Base-by-base conservation (phyloP, 2,329 filamentous ascomycete genomes). In the Alternaria sp. region DNA sequence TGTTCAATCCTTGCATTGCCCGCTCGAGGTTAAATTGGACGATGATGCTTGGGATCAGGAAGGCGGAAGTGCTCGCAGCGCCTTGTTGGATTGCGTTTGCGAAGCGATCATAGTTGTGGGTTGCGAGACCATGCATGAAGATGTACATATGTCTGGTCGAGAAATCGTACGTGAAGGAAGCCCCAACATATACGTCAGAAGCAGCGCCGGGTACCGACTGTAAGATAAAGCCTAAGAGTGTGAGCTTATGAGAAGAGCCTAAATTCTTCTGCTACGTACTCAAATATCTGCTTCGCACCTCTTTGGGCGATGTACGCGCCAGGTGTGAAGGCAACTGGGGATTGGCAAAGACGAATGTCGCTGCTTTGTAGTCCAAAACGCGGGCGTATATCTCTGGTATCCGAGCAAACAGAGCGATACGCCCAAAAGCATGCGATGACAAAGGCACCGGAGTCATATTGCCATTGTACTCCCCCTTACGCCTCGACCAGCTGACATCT, bases 131-230 rank as follows among this genome's bases (percentile, higher is more conserved):
- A 25, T 70, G 68, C 40, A 70, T 63, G 36, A 70, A 73, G 23
- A 65, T 50, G 44, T 70, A 70, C 62, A 68, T 69, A 2, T 45
- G 56, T n/a, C 44, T 59, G 21, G 36, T 69, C 4, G 54, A 51
- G 44, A 73, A 69, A 13, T 68, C 62, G 49, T 70, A 69, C 1
- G 69, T 71, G 57, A 70, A 70, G 1, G 70, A 71, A 12, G 60
- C 55, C 21, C 66, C 23, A 6, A 65, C 26, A 46, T 32, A 64
- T 2, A 55, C 40, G 4, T 40, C 10, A 6, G 21, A 17, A 13
- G 6, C 23, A 0, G 57, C 49, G 2, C 59, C 53, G 3, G 65
- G 61, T 5, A 61, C 46, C 0, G 61, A 67, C 32, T 68, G 67
- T 5, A 61, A 13, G 12, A 60, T 46, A 13, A 60, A 60, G 8